Base-by-base conservation (phyloP, 2,329 filamentous ascomycete genomes). In the Xylaria multiplex region DNA sequence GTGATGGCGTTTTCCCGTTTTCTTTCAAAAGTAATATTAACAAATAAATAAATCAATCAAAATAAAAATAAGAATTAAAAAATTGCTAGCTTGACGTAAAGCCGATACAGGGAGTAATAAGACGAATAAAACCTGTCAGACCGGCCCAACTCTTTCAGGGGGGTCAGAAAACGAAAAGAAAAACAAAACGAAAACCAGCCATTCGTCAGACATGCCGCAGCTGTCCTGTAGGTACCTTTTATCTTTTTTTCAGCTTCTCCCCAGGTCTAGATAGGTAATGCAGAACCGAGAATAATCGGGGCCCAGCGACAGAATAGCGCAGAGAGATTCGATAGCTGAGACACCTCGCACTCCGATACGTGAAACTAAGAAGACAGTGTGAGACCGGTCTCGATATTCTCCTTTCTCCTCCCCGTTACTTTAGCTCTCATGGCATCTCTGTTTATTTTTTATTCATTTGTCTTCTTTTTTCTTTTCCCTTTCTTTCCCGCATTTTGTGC, bases 1-100 rank as follows among this genome's bases (percentile, higher is more conserved):
- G 32, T 19, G 30, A 50, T 57, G 64, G 64, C 46, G 54, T 61
- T 54, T 49, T 24, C 46, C 65, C 61, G 52, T 61, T 64, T 64
- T 64, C 61, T 58, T 53, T 64, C 57, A 57, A 59, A 45, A 16
- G 11, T 32, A 6, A 11, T 2, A 40, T 14, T 5, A 40, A 14
- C 11, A 13, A 35, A 35, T 35, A 35, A 35, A 37, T 37, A 37
- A 37, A 37, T 37, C 7, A 37, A 37, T 37, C 8, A 37, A 9
- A 37, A 37, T 37, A 8, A 37, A 37, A 37, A 37, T 8, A 37
- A 37, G 35, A 37, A 37, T 8, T 6, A 27, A 27, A 27, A 27
- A 27, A 27, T 9, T 48, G 9, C 19, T 48, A 48, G 45, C 45
- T 48, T 5, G 42, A n/a, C 6, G 22, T 27, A 42, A 14, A 30